A percentile compares a stretch with the other conserved stretches of the same genome.
Conservation (phyloP, 2,329 filamentous ascomycete genomes). For the Thelonectria rubi region DNA sequence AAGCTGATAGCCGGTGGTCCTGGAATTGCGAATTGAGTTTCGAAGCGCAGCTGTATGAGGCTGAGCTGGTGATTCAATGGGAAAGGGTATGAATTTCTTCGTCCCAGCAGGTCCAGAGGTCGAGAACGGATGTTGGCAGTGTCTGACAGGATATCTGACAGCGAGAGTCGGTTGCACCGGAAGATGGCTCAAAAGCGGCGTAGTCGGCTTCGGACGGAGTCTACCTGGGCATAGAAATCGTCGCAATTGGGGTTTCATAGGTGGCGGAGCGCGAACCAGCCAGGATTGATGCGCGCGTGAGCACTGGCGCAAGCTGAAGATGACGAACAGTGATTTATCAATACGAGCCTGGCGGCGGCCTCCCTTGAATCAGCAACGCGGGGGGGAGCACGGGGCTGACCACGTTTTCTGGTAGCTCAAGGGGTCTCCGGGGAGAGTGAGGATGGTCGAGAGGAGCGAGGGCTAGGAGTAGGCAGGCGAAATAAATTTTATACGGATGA, state of each 20-base stretch:
- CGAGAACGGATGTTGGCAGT: constrained; percentile 27
- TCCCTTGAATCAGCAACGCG: constrained; percentile 29
- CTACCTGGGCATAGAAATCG: constrained; percentile 29
- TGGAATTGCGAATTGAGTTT: constrained; percentile 1
- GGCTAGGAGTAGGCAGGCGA: background rate
- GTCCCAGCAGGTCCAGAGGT: constrained; percentile 14
- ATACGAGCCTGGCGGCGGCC: constrained; percentile 31
- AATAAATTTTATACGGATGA: constrained; percentile 13
- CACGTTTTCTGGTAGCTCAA: constrained; percentile 1
- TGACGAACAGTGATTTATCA: constrained; percentile 35
- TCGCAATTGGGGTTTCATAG: constrained; percentile 38
- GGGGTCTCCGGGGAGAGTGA: background rate
- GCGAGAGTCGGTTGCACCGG: constrained; percentile 29
- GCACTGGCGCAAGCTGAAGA: constrained; percentile 30
- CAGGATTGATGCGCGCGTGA: constrained; percentile 31
- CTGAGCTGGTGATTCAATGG: constrained; percentile 21
- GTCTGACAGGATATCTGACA: constrained; percentile 24
- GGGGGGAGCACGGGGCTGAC: background rate
- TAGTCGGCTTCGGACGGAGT: constrained; percentile 17
- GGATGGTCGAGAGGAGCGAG: background rate
- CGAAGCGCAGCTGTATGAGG: background rate
- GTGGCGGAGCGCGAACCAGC: constrained; percentile 22
- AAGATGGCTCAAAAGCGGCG: constrained; percentile 21
- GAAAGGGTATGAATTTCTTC: background rate
- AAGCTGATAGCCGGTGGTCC: constrained; percentile 5